Percentiles rank a stretch among this genome's conserved stretches.
These are phyloP conservation scores for Rosa chinensis DNA, from an alignment of 306 rosid genomes.

Conservation along the genomic window DNA sequence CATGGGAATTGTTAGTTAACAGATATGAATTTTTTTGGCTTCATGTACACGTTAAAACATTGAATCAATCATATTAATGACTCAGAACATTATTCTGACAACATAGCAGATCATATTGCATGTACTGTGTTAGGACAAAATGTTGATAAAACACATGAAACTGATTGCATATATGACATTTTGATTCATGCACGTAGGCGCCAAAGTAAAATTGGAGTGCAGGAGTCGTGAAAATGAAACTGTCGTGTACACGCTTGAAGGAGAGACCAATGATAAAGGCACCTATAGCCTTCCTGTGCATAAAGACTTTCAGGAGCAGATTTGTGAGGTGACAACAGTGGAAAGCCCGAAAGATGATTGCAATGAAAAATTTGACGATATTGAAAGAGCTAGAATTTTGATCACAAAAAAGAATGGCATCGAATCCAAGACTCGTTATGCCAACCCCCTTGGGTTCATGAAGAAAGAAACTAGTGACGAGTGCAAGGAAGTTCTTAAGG, in stretches of 20 bases:
- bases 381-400: constrained; percentile 22
- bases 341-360: background rate
- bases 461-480: constrained; percentile 2
- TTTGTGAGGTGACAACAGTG: constrained; percentile 22
- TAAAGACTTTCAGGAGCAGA: constrained; percentile 46
- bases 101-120: background rate
- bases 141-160: background rate
- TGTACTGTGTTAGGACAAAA: background rate
- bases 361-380: background rate
- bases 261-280: constrained; percentile 25
- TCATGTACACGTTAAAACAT: background rate
- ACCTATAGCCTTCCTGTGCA: constrained; percentile 7
- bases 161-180: background rate
- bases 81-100: background rate
- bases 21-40: background rate
- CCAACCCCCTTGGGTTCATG: constrained; percentile 62
- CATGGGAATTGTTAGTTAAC: background rate
- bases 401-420: constrained; percentile 44
- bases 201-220: constrained; percentile 32
- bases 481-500: constrained; percentile 25
- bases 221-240: background rate
- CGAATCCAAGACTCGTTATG: constrained; percentile 19
- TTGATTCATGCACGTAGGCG: constrained; percentile 22
- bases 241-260: background rate
- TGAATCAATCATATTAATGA: background rate